These are phyloP conservation scores for Inga oerstediana DNA, from an alignment of 306 rosid genomes.

Conservation along the genomic window DNA sequence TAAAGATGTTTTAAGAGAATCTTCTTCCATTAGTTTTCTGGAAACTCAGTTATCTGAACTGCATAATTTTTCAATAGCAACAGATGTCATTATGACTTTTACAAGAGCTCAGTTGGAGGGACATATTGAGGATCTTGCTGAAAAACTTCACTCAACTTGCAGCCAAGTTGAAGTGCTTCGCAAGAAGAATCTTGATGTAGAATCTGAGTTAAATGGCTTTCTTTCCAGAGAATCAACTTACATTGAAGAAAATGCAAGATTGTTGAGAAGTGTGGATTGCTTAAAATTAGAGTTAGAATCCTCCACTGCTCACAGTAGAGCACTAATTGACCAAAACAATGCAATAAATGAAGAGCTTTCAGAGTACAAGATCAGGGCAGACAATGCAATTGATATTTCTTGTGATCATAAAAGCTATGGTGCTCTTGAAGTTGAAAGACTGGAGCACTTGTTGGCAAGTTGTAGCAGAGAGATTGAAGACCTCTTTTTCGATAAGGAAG, in stretches of 20 bases:
- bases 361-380: conserved; percentile 51
- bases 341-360: conserved; percentile 45
- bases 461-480: conserved; percentile 62
- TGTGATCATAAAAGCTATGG: conserved; percentile 37
- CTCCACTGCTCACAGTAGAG: conserved; percentile 49
- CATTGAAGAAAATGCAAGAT: conserved; percentile 64
- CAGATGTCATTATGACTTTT: conserved; percentile 57
- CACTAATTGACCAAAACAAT: conserved; percentile 56
- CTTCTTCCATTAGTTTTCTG: conserved; percentile 52
- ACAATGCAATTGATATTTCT: conserved; percentile 40
- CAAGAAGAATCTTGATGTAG: conserved; percentile 56
- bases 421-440: conserved; percentile 62
- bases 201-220: conserved; percentile 49
- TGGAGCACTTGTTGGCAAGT: conserved; percentile 58
- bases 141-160: conserved; percentile 54
- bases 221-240: conserved; percentile 57
- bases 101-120: conserved; percentile 68
- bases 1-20: conserved; percentile 47
- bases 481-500: conserved; percentile 73
- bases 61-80: conserved; percentile 58
- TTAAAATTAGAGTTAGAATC: conserved; percentile 65
- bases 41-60: conserved; percentile 69
- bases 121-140: conserved; percentile 53
- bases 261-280: conserved; percentile 57
- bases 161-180: conserved; percentile 50